Conservation (phyloP, 352 stramenopile species). For the Phytophthora crassamura region DNA sequence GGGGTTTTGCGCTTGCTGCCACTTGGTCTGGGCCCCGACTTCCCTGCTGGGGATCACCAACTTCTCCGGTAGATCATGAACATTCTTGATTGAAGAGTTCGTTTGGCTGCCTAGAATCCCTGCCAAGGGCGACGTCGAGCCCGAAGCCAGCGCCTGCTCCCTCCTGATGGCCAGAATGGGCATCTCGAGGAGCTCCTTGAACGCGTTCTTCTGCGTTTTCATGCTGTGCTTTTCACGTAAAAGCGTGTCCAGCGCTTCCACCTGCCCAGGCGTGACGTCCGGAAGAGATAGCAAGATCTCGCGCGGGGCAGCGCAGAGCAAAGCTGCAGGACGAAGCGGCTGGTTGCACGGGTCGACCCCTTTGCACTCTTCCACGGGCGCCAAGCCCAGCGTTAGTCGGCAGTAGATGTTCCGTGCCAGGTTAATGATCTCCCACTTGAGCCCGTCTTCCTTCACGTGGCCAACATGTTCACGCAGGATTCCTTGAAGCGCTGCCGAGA, state of each 20-base stretch:
- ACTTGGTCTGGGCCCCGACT: slow-evolving; percentile 49
- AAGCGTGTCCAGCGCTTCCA: slow-evolving; percentile 59
- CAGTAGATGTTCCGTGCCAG: slow-evolving; percentile 87
- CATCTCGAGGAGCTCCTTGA: slow-evolving; percentile 81
- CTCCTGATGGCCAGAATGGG: slow-evolving; percentile 60
- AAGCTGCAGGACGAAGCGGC: slow-evolving; percentile 48
- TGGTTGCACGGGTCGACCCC: slow-evolving; percentile 85
- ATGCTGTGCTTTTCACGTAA: slow-evolving; percentile 78
- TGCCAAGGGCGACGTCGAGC: slow-evolving; percentile 44
- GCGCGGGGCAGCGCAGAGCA: slow-evolving; percentile 54
- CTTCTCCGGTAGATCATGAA: slow-evolving; percentile 73
- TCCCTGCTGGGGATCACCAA: slow-evolving; percentile 69
- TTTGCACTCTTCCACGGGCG: slow-evolving; percentile 82
- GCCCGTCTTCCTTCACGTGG: slow-evolving; percentile 78
- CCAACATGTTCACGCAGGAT: slow-evolving; percentile 65
- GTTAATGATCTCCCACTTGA: slow-evolving; percentile 89
- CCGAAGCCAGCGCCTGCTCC: slow-evolving; percentile 43
- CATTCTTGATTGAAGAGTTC: slow-evolving; percentile 51
- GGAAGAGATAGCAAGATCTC: slow-evolving; percentile 69
- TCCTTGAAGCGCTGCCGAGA: slow-evolving; percentile 59
- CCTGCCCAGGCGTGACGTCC: slow-evolving; percentile 43
- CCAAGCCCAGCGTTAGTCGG: slow-evolving; percentile 63
- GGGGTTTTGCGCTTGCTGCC: slow-evolving; percentile 55
- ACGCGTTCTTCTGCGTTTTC: slow-evolving; percentile 85
- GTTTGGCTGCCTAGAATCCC: slow-evolving; percentile 27